These are phyloP conservation scores for Royoungia palumana DNA, from an alignment of 768 basidiomycete species.

Conservation along the genomic window DNA sequence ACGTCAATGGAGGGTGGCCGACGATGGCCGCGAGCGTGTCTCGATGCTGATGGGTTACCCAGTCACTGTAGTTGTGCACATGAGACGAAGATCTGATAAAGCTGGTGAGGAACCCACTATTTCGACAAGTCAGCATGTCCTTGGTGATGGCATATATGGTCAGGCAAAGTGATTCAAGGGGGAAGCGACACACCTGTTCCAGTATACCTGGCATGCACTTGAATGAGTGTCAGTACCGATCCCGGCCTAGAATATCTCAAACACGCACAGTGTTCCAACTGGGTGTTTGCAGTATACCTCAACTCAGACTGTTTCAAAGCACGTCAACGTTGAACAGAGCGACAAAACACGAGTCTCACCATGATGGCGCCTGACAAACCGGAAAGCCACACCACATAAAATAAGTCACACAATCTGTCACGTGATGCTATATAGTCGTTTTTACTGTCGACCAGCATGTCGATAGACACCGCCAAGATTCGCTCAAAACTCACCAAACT, in stretches of 20 bases:
- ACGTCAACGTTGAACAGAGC: background rate
- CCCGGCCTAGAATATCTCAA: background rate
- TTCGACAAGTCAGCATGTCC: conserved; percentile 97
- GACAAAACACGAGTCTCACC: conserved; percentile 7
- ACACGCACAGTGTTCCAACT: conserved; percentile 90
- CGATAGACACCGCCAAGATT: conserved; percentile 35
- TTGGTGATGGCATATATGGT: conserved; percentile 27
- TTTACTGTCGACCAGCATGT: too few relatives aligned
- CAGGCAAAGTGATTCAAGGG: conserved; percentile 4
- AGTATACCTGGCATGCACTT: conserved; percentile 94
- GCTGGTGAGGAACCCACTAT: conserved; percentile 59
- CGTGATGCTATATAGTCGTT: conserved; percentile 7
- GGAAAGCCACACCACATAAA: conserved; percentile 9
- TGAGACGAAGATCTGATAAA: background rate
- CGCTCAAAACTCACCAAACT: conserved; percentile 45
- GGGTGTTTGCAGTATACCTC: conserved; percentile 94
- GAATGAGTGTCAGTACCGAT: conserved; percentile 10
- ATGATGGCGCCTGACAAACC: conserved; percentile 14
- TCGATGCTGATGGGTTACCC: conserved; percentile 96
- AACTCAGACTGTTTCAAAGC: conserved; percentile 66
- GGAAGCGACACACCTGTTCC: conserved; percentile 68
- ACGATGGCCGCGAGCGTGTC: conserved; percentile 93
- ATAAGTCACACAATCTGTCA: background rate
- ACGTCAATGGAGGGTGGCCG: conserved; percentile 81
- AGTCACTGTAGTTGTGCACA: conserved; percentile 61